These are phyloP conservation scores for Aureobasidium sp. DNA, from an alignment of 2,329 filamentous ascomycete genomes.

Conservation along the genomic window DNA sequence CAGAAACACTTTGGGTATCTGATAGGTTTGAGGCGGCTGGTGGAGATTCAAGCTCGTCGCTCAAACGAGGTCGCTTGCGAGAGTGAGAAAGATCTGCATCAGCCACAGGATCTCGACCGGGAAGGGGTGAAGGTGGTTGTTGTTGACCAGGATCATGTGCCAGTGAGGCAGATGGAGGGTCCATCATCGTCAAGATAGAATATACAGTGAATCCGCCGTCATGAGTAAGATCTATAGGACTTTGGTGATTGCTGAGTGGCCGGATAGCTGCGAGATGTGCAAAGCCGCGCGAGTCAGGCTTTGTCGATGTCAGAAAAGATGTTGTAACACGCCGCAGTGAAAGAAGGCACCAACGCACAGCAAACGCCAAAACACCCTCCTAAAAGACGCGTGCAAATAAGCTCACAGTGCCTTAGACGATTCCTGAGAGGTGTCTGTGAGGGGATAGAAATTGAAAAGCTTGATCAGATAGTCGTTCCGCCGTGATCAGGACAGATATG, in stretches of 20 bases:
- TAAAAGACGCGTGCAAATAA: conserved; percentile 11
- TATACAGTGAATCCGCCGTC: background rate
- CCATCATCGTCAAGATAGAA: conserved; percentile 19
- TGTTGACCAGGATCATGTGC: background rate
- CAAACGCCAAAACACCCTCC: conserved; percentile 7
- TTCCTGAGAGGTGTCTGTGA: background rate
- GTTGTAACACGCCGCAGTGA: background rate
- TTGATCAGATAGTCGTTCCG: background rate
- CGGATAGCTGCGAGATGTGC: background rate
- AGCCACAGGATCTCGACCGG: conserved; percentile 37
- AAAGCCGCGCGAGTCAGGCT: background rate
- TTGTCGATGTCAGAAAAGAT: background rate
- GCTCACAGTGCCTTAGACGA: background rate
- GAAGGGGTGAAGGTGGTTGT: conserved; percentile 23
- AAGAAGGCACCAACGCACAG: conserved; percentile 6
- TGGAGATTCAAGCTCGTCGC: conserved; percentile 29
- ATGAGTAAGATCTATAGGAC: background rate
- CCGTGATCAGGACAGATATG: background rate
- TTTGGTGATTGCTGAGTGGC: background rate
- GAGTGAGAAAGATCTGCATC: conserved; percentile 39
- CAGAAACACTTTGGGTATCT: background rate
- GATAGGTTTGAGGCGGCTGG: conserved; percentile 25
- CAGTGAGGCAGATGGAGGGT: conserved; percentile 19
- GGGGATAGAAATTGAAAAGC: background rate
- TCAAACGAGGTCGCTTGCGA: conserved; percentile 40